Conservation (phyloP, 805 yeast species). For the Saccharomycopsis sp. region DNA sequence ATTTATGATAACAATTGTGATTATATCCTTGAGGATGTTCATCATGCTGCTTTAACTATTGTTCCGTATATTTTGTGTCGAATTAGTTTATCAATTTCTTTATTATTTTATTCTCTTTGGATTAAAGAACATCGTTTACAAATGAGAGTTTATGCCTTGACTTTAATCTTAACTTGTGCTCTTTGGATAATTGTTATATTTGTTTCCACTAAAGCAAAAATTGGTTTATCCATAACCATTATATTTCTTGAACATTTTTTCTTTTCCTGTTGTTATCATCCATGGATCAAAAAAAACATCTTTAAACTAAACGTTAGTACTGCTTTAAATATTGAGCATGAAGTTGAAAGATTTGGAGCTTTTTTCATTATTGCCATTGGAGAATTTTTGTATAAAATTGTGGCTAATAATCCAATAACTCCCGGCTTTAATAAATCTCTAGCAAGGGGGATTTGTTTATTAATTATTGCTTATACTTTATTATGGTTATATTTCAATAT, state of each 20-base stretch:
- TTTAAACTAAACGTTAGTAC: constrained; percentile 39
- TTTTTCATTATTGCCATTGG: constrained; percentile 58
- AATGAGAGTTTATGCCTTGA: constrained; percentile 30
- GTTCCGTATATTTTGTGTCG: constrained; percentile 33
- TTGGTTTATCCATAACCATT: constrained; percentile 33
- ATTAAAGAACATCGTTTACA: constrained; percentile 43
- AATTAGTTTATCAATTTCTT: constrained; percentile 24
- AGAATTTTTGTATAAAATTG: constrained; percentile 46
- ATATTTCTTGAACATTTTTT: constrained; percentile 32
- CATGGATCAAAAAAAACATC: constrained; percentile 31
- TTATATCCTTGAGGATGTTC: constrained; percentile 27
- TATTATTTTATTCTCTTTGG: constrained; percentile 30
- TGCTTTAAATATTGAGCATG: constrained; percentile 57
- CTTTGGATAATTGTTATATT: constrained; percentile 46
- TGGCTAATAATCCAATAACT: constrained; percentile 38
- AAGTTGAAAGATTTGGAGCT: constrained; percentile 48
- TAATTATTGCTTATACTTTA: constrained; percentile 37
- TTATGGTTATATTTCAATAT: constrained; percentile 47
- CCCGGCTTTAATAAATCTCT: constrained; percentile 33
- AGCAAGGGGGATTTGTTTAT: constrained; percentile 38
- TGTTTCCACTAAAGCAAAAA: constrained; percentile 34
- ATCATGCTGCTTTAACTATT: constrained; percentile 30
- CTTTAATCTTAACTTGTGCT: constrained; percentile 27
- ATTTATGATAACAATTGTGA: constrained; percentile 40
- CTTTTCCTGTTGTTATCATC: constrained; percentile 35